These are phyloP conservation scores for Peronospora destructor DNA, from an alignment of 352 stramenopile species.

Conservation along the genomic window DNA sequence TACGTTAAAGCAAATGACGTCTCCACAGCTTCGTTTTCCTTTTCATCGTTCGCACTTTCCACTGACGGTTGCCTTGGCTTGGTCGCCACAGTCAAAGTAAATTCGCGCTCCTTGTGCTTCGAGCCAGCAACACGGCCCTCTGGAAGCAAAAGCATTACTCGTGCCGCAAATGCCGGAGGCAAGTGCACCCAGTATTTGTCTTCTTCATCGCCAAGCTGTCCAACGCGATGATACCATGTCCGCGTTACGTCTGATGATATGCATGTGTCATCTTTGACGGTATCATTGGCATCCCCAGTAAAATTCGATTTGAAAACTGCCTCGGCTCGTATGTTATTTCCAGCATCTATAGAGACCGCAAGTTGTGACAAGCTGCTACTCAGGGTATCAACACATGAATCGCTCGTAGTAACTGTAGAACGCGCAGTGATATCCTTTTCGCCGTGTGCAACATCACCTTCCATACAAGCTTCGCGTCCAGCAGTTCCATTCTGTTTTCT, in stretches of 20 bases:
- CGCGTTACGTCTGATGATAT: constrained; percentile 3
- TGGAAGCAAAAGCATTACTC: constrained; percentile 64
- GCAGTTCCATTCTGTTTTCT: constrained; percentile 37
- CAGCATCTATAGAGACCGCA: constrained; percentile 5
- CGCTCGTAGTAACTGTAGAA: constrained; percentile 11
- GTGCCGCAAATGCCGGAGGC: constrained; percentile 58
- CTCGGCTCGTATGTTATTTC: constrained; percentile 7
- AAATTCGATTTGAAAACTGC: constrained; percentile 27
- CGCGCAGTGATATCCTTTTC: constrained; percentile 25
- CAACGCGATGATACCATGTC: constrained; percentile 24
- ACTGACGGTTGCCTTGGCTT: constrained; percentile 3
- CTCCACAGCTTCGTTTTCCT: constrained; percentile 22
- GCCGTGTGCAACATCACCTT: constrained; percentile 3
- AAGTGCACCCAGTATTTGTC: constrained; percentile 65
- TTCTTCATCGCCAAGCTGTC: constrained; percentile 24
- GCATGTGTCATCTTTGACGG: not conserved
- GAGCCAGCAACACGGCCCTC: constrained; percentile 43
- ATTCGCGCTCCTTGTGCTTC: constrained; percentile 59
- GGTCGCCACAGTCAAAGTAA: constrained; percentile 39
- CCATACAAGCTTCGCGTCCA: constrained; percentile 8
- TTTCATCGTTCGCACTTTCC: constrained; percentile 3
- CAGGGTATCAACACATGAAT: constrained; percentile 12
- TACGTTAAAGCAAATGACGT: constrained; percentile 64
- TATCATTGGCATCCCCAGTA: constrained; percentile 6
- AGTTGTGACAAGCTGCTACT: constrained; percentile 21